Conservation (phyloP, 306 rosid genomes). For the Styphnolobium japonicum region DNA sequence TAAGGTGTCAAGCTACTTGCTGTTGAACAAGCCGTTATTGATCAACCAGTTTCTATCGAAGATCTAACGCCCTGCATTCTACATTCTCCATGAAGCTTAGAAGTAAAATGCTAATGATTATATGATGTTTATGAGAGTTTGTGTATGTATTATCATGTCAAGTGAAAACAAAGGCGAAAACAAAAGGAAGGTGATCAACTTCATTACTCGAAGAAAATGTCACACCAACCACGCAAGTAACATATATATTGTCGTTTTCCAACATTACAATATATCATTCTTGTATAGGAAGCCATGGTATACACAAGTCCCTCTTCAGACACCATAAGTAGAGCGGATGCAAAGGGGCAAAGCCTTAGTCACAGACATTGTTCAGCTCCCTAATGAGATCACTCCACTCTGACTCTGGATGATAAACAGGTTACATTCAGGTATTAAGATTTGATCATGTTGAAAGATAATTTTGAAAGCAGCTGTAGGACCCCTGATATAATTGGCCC, state of each 20-base stretch:
- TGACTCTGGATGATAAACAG: background rate
- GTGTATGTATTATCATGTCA: background rate
- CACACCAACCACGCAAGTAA: background rate
- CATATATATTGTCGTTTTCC: background rate
- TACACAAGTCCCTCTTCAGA: slow-evolving; percentile 10
- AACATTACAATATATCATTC: slow-evolving; percentile 1
- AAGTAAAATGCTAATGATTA: background rate
- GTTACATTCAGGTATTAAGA: slow-evolving; percentile 3
- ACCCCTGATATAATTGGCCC: slow-evolving; percentile 76
- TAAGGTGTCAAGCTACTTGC: no score
- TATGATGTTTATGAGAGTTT: background rate
- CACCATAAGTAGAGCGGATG: background rate
- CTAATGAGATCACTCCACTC: background rate
- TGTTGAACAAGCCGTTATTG: no score
- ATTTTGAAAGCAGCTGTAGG: slow-evolving; percentile 75
- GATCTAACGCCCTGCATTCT: no score
- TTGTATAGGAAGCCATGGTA: slow-evolving; percentile 16
- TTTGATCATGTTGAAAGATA: slow-evolving; percentile 61
- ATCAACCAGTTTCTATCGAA: no score
- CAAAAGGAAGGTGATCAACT: background rate
- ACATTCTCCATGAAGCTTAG: background rate
- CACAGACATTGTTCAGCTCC: background rate
- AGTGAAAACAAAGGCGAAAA: background rate
- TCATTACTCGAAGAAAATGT: background rate
- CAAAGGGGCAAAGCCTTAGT: background rate